Percentiles rank a stretch among this genome's conserved stretches.
Conservation (phyloP, 768 basidiomycete species). For the Boletus pseudopeckii region DNA sequence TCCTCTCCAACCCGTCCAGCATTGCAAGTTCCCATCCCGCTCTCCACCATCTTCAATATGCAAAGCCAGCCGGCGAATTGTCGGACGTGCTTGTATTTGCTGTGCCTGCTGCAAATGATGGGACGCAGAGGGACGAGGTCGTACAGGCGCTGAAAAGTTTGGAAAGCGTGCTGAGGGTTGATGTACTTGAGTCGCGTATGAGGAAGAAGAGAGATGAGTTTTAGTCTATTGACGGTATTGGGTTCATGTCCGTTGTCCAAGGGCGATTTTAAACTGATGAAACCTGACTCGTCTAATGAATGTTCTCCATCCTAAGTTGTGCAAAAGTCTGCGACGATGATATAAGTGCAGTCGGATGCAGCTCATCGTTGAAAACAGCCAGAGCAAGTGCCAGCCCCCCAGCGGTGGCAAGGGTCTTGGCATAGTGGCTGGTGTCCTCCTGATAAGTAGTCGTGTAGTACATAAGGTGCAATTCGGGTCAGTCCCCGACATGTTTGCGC, state of each 20-base stretch:
- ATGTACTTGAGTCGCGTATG: slow-evolving; percentile 19
- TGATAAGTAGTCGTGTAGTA: too few relatives aligned
- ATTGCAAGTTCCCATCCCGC: slow-evolving; percentile 19
- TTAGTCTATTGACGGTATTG: slow-evolving; percentile 1
- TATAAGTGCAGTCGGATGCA: too few relatives aligned
- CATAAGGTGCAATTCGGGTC: too few relatives aligned
- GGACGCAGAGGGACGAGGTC: slow-evolving; percentile 5
- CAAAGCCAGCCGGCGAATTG: slow-evolving; percentile 20
- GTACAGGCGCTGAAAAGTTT: slow-evolving; percentile 15
- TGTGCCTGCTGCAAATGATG: slow-evolving; percentile 4
- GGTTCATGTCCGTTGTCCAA: neutral
- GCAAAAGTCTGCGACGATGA: neutral
- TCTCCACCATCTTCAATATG: slow-evolving; percentile 22
- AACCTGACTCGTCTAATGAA: neutral
- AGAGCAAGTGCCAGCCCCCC: too few relatives aligned
- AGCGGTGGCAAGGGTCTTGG: too few relatives aligned
- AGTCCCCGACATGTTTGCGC: too few relatives aligned
- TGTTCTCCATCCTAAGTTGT: neutral
- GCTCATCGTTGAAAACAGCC: too few relatives aligned
- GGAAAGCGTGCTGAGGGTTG: slow-evolving; percentile 22
- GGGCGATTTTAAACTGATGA: neutral
- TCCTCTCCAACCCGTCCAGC: slow-evolving; percentile 21
- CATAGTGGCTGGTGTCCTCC: too few relatives aligned
- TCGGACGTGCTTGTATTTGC: slow-evolving; percentile 22
- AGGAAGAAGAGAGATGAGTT: slow-evolving; percentile 28